Percentiles rank a stretch among this genome's conserved stretches.
These are phyloP conservation scores for Chloris gayana DNA, from an alignment of 176 grass and related monocot genomes.

Conservation along the genomic window DNA sequence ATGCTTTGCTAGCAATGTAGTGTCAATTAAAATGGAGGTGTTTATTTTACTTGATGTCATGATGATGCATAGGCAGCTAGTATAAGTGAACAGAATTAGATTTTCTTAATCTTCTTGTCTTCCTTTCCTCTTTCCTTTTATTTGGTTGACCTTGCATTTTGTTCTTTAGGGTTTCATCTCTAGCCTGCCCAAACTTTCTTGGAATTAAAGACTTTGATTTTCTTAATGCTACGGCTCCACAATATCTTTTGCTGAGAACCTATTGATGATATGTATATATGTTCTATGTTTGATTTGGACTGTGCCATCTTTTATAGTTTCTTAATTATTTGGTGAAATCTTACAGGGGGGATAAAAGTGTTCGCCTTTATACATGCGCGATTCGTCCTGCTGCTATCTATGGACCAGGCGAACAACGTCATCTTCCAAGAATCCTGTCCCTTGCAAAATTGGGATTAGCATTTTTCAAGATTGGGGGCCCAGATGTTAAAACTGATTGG, in stretches of 20 bases:
- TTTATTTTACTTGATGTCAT: not conserved
- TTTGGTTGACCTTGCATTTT: too few species aligned
- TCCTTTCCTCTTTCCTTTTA: too few species aligned
- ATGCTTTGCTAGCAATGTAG: not conserved
- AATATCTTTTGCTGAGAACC: not conserved
- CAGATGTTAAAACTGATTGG: constrained; percentile 90
- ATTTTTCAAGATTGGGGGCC: constrained; percentile 71
- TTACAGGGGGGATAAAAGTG: constrained; percentile 40
- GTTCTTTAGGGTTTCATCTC: too few species aligned
- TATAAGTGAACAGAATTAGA: not conserved
- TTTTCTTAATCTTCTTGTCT: too few species aligned
- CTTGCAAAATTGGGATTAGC: constrained; percentile 85
- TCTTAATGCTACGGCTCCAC: not conserved
- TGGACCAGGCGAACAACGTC: constrained; percentile 86
- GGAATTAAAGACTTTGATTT: too few species aligned
- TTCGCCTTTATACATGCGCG: constrained; percentile 80
- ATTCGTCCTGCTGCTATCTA: constrained; percentile 93
- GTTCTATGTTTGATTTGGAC: not conserved
- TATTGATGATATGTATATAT: not conserved
- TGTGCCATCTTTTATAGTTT: not conserved
- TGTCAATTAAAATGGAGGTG: not conserved
- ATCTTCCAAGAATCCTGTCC: constrained; percentile 87
- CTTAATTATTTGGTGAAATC: constrained; percentile 29
- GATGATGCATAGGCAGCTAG: not conserved
- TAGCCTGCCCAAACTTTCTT: too few species aligned